Conservation (phyloP, 768 basidiomycete genomes). For the Mrakia hoshinonis region DNA sequence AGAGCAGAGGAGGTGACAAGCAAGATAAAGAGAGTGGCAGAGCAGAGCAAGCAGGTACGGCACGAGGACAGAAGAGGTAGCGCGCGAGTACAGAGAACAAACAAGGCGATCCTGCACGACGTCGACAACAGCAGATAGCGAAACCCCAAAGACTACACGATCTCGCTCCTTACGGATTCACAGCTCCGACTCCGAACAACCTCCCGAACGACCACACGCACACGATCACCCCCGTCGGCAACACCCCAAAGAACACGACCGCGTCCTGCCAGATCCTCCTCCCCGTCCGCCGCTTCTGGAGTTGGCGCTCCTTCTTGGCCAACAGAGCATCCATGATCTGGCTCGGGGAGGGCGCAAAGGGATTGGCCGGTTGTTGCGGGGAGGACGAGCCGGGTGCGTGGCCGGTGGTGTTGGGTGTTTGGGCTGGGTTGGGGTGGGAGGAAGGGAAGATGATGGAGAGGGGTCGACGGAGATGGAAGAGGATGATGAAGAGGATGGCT, state of each 20-base stretch:
- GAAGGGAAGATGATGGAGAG: constrained; percentile 67
- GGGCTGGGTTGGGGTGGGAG: constrained; percentile 41
- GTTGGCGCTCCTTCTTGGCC: constrained; percentile 71
- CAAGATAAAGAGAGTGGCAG: too few relatives aligned
- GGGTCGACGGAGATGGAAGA: constrained; percentile 76
- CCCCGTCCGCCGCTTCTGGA: constrained; percentile 65
- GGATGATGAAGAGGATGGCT: constrained; percentile 32
- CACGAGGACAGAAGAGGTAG: too few relatives aligned
- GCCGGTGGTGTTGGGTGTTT: constrained; percentile 27
- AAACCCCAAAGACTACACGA: too few relatives aligned
- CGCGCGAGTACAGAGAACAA: too few relatives aligned
- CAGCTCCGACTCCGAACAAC: constrained; percentile 40
- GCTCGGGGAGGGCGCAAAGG: constrained; percentile 33
- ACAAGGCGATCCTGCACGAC: too few relatives aligned
- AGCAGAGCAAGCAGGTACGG: too few relatives aligned
- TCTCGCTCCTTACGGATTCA: too few relatives aligned
- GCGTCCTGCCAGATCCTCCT: constrained; percentile 73
- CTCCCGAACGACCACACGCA: constrained; percentile 54
- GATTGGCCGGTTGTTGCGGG: constrained; percentile 13
- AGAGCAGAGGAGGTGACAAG: too few relatives aligned
- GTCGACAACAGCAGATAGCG: too few relatives aligned
- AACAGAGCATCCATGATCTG: constrained; percentile 53
- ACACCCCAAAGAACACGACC: constrained; percentile 65
- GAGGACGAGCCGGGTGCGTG: constrained; percentile 26
- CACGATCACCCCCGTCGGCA: constrained; percentile 54